phyloP scores from a whole-genome alignment of 495 filamentous ascomycete species.

The Penicillium steckii region DNA sequence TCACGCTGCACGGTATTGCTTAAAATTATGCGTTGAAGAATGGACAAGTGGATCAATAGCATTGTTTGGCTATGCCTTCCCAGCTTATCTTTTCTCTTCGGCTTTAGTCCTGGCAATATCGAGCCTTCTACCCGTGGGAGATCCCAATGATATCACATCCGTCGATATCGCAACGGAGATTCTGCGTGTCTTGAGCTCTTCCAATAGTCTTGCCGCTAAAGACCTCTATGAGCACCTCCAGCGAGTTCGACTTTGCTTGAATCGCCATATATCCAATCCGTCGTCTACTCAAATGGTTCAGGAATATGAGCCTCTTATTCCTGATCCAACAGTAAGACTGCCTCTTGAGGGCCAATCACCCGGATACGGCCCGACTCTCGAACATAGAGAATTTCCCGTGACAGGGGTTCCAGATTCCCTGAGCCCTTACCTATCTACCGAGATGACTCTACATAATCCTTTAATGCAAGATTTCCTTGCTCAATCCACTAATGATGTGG shows the following conservation, averaged over 20 bases:
- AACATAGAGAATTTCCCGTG: neutral
- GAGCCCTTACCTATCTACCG: constrained; percentile 28
- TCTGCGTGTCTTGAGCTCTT: constrained; percentile 29
- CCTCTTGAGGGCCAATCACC: neutral
- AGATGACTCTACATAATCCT: constrained; percentile 36
- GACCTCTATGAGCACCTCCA: constrained; percentile 32
- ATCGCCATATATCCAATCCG: neutral
- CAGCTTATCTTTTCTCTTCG: constrained; percentile 39
- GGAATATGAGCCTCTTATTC: neutral
- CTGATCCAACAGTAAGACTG: neutral
- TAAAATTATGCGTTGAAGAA: constrained; percentile 34
- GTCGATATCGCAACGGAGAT: constrained; percentile 35
- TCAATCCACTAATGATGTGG: constrained; percentile 30
- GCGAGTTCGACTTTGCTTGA: constrained; percentile 25
- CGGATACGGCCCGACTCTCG: neutral
- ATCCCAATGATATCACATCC: constrained; percentile 23
- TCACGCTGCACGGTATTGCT: constrained; percentile 35
- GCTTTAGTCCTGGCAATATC: constrained; percentile 35
- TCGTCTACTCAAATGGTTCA: neutral
- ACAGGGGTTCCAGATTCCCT: neutral
- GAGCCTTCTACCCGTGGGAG: constrained; percentile 28
- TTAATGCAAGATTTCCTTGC: constrained; percentile 38
- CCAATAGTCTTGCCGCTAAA: constrained; percentile 31
- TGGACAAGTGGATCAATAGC: constrained; percentile 39
- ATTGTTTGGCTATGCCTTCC: constrained; percentile 36